Base-by-base conservation (phyloP, 2,329 filamentous ascomycete species). In the Gaeumannomyces tritici region DNA sequence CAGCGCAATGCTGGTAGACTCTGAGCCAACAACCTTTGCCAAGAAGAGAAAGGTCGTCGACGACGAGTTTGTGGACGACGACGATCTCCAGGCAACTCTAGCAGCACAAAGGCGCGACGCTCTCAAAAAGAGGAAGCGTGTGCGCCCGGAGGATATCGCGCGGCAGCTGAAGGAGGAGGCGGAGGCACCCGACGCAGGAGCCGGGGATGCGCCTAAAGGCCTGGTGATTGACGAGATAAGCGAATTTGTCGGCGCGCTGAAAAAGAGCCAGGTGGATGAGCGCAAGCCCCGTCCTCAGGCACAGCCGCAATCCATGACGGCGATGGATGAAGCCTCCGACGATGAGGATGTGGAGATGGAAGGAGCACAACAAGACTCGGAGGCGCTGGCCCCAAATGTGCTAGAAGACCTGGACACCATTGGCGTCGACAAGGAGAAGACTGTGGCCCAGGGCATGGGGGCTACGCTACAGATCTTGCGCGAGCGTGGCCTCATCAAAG, bases 151-250 rank as follows among this genome's bases (percentile, higher is more conserved):
- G 71, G 95, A 98, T 67, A 81, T 99, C 65, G 93, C 90, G 24
- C 86, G 87, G 66, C 89, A 95, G 70, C 77, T 99, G 54, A 87
- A 86, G 26, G 83, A 87, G 33, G 85, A 88, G 60, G 82, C 82
- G 28, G 77, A 82, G 3, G 33, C 51, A 12, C 78, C 80, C 0
- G 79, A 84, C 4, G 70, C 75, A 12, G 79, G 81, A 55, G 80
- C 83, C 60, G 77, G 77, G 42, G 79, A 79, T 2, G 68, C 70
- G 71, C 69, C 51, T 2, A 77, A 76, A 33, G 93, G 92, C 1
- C 79, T 99, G 1, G 84, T 97, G n/a, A 93, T 99, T 63, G 93
- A 97, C 64, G 95, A 97, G 71, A 96, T 93, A 0, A 92, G 92
- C 0, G 93, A 96, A 69, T 99, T 99, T 69, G 89, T 99, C 33